Evolutionary conservation across 1,139 yeast species (phyloP).

Genomic region (Wickerhamomyces sp.): DNA sequence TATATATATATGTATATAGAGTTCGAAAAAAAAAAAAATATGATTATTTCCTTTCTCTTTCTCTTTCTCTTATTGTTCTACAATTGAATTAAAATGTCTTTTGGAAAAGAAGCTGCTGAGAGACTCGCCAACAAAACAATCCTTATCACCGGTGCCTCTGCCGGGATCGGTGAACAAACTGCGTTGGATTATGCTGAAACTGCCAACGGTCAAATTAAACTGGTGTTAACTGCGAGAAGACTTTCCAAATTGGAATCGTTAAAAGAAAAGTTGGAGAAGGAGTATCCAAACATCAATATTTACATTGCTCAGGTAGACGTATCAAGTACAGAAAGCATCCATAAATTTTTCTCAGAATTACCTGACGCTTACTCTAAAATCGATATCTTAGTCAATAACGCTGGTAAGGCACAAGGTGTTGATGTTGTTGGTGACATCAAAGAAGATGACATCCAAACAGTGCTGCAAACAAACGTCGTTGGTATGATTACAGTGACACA

Average conservation of each 20-base stretch:
- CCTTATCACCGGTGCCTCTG: slow-evolving; percentile 71
- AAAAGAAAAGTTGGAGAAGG: slow-evolving; percentile 34
- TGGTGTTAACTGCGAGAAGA: slow-evolving; percentile 62
- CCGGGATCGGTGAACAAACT: slow-evolving; percentile 69
- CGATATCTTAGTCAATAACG: slow-evolving; percentile 64
- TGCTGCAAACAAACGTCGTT: slow-evolving; percentile 62
- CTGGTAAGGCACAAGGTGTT: slow-evolving; percentile 66
- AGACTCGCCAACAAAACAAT: slow-evolving; percentile 44
- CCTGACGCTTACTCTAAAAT: slow-evolving; percentile 44
- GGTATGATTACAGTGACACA: slow-evolving; percentile 64
- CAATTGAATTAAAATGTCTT: slow-evolving; percentile 33
- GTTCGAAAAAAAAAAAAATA: too few species aligned
- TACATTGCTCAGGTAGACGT: slow-evolving; percentile 46
- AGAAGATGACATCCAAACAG: slow-evolving; percentile 47
- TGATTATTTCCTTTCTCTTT: too few species aligned
- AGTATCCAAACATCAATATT: slow-evolving; percentile 42
- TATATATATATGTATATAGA: too few species aligned
- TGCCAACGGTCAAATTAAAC: slow-evolving; percentile 53
- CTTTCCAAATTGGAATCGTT: slow-evolving; percentile 41
- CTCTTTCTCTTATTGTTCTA: too few species aligned
- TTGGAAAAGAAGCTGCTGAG: slow-evolving; percentile 52
- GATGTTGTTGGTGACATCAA: slow-evolving; percentile 53
- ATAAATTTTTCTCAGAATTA: slow-evolving; percentile 37
- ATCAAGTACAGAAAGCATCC: slow-evolving; percentile 40
- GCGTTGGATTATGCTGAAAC: slow-evolving; percentile 62